phyloP scores from a whole-genome alignment of 176 grass and related monocot species.

The Hordeum vulgare region DNA sequence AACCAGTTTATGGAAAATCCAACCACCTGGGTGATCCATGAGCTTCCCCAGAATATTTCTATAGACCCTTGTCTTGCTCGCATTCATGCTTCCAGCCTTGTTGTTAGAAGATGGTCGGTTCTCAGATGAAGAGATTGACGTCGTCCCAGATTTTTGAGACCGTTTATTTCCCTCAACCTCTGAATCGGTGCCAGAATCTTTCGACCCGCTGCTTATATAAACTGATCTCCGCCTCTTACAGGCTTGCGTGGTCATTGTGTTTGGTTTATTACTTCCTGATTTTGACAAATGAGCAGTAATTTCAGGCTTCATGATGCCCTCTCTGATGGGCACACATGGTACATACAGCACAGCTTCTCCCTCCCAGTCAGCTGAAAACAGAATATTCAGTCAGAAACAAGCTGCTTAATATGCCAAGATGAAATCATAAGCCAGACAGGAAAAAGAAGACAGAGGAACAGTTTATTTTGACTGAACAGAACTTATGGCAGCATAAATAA shows the following conservation, averaged over 20 bases:
- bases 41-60: too few relatives aligned
- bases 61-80: too few relatives aligned
- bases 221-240: conserved; percentile 23
- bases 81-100: too few relatives aligned
- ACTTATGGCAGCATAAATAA: neutral
- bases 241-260: neutral
- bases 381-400: conserved; percentile 7
- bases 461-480: neutral
- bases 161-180: conserved; percentile 9
- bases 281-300: neutral
- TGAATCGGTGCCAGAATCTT: conserved; percentile 9
- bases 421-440: neutral
- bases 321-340: neutral
- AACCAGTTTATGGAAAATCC: too few relatives aligned
- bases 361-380: neutral
- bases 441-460: neutral
- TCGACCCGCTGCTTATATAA: conserved; percentile 22
- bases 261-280: too few relatives aligned
- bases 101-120: neutral
- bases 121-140: conserved; percentile 8
- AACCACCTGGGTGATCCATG: too few relatives aligned
- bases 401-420: neutral
- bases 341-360: neutral
- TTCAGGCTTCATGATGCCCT: neutral
- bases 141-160: conserved; percentile 19